Evolutionary conservation across 306 rosid species (phyloP).

Genomic region (Prosopis cineraria): DNA sequence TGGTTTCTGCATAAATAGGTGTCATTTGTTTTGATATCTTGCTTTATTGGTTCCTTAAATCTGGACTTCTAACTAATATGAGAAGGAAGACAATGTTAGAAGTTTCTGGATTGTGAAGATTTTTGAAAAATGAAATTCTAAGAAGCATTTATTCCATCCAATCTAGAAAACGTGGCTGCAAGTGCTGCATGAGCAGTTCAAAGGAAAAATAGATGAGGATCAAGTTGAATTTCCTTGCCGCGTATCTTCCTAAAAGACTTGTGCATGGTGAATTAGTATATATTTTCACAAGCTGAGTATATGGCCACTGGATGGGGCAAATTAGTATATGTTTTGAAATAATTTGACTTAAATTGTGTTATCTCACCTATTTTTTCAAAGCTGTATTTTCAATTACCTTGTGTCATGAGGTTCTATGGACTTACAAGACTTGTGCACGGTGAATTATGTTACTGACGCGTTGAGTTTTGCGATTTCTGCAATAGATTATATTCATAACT

Average conservation of each 20-base stretch:
- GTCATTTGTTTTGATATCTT: background rate
- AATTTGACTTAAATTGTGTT: background rate
- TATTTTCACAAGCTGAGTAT: no score
- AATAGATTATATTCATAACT: background rate
- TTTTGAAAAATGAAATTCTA: background rate
- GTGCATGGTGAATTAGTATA: no score
- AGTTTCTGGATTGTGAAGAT: background rate
- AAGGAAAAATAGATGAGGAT: no score
- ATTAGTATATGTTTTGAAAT: background rate
- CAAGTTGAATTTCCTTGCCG: no score
- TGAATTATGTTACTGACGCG: background rate
- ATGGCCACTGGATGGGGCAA: background rate
- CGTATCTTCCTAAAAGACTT: background rate
- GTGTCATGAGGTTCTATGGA: background rate
- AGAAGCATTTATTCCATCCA: background rate
- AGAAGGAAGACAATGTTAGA: background rate
- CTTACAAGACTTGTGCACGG: background rate
- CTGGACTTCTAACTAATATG: background rate
- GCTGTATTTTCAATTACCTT: background rate
- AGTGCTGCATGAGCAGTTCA: no score
- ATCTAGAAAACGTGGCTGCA: background rate
- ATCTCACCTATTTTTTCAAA: background rate
- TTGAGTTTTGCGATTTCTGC: background rate
- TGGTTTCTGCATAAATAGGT: background rate
- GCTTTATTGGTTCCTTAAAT: background rate